Evolutionary conservation across 2,329 filamentous ascomycete genomes (phyloP), one percentile per base, ranked within the genome.

Genomic region (Alternaria atra): DNA sequence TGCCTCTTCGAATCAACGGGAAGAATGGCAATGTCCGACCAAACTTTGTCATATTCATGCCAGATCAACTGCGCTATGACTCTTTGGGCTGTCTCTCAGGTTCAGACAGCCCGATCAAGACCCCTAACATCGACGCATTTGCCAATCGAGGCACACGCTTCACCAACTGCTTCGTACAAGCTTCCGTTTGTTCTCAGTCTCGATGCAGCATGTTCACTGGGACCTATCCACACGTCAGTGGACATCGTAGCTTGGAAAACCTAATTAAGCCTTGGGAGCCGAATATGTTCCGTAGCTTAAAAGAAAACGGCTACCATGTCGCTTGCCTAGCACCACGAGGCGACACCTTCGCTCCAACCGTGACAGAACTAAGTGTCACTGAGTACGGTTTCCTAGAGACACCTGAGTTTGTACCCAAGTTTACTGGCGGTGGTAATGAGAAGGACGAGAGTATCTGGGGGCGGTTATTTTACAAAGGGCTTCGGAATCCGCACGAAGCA

Each of bases 211-310:
- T 84, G 76, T 84, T 84, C 57, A 84, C 81, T 0, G 82, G 81
- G 12, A 76, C 73, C 8, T 84, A 84, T 50, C 80, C 81, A 0
- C 82, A 84, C 52, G 81, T 84, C 13, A 77, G 70, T 23, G 82
- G 83, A 1, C 81, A 84, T 64, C 78, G 83, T 27, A 80, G 74
- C 25, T 77, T 84, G 5, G 74, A 84, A 17, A 83, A 83, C 37
- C 74, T 84, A 8, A 79, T 84, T 63, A 84, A 84, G 61, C 81
- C 82, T 0, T 82, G 80, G 80, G 82, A 84, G 61, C 81, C 80
- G 1, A 84, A 84, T 48, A 52, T 84, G 2, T 82, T 84, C 60
- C 77, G 80, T 7, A 77, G 71, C 2, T 40, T 65, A 68, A 35
- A 35, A 7, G 29, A 13, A 29, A 23, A 35, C 8, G 32, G 10